These are phyloP conservation scores for Pyricularia pennisetigena DNA, from an alignment of 2,329 filamentous ascomycete species.

Conservation along the genomic window DNA sequence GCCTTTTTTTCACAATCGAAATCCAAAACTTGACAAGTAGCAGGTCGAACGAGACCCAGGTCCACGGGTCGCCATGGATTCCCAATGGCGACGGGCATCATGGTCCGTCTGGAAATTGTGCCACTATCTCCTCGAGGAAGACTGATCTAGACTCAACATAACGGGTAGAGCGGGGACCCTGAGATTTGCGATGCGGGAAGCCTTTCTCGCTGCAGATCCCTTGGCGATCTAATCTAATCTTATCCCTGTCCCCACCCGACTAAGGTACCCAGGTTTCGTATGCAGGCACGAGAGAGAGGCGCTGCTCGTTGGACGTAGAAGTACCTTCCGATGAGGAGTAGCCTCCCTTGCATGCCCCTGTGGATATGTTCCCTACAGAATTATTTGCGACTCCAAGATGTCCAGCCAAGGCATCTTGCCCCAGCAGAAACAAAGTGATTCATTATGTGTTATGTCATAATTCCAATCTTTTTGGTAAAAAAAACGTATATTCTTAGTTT, in stretches of 20 bases:
- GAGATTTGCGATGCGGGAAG: not conserved
- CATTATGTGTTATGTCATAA: not conserved
- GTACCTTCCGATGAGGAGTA: not conserved
- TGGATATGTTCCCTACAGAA: not conserved
- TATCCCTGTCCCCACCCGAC: not conserved
- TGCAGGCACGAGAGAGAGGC: not conserved
- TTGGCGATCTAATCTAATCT: conserved; percentile 11
- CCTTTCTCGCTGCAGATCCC: conserved; percentile 3
- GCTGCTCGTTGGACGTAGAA: not conserved
- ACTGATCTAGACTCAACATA: not conserved
- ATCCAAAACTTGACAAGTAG: not conserved
- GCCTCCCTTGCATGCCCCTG: not conserved
- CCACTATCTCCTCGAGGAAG: not conserved
- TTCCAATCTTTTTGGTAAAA: not conserved
- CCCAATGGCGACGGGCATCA: not conserved
- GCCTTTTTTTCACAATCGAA: not conserved
- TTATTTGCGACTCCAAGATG: not conserved
- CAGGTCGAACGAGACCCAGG: not conserved
- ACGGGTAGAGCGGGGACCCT: not conserved
- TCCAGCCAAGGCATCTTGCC: not conserved
- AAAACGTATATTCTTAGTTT: conserved; percentile 9
- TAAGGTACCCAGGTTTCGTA: not conserved
- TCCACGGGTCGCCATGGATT: not conserved
- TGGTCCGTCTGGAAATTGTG: not conserved
- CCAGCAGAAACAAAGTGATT: not conserved